Base-by-base conservation (phyloP, 2,329 filamentous ascomycete species). In the Microcyclosporella mali region DNA sequence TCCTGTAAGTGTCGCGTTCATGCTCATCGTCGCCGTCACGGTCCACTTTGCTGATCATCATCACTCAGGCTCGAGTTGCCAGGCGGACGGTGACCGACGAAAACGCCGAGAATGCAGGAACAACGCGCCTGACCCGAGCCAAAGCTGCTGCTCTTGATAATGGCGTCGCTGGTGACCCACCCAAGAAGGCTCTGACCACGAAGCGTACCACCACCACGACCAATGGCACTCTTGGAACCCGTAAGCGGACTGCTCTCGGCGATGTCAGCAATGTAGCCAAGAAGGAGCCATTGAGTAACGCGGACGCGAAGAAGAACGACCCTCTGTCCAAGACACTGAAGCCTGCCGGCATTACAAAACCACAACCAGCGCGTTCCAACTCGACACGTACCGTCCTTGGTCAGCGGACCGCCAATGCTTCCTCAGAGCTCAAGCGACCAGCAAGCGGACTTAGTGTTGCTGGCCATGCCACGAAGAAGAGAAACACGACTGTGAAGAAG, bases 221-320 rank as follows among this genome's bases (percentile, higher is more conserved):
- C 29, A 68, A 63, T 50, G 68, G 73, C 58, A 66, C 73, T 36
- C 73, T 56, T 14, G 56, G 43, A 53, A 40, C 57, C 55, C 47
- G 63, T 73, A 92, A 85, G 71, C 87, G 92, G 62, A 79, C 84
- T 57, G 89, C 87, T 37, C 77, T 98, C 29, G 88, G 86, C 45
- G 92, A 98, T 71, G 85, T 95, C 56, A 97, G 88, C 78, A 98
- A 98, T 70, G 84, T 94, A 51, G 81, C 81, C 58, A 97, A 95
- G 67, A 76, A 77, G 36, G 85, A 86, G 41, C 73, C 68, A 4
- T 71, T 67, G 45, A 62, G 65, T 37, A 95, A 94, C 74, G 69
- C 73, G 34, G 64, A 72, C 29, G 68, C 68, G 31, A 73, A 72
- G 61, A 82, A 75, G 59, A 25, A 25, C 21, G 59, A 60, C 37